These are phyloP conservation scores for Vigna unguiculata DNA, from an alignment of 306 rosid species.

Conservation along the genomic window DNA sequence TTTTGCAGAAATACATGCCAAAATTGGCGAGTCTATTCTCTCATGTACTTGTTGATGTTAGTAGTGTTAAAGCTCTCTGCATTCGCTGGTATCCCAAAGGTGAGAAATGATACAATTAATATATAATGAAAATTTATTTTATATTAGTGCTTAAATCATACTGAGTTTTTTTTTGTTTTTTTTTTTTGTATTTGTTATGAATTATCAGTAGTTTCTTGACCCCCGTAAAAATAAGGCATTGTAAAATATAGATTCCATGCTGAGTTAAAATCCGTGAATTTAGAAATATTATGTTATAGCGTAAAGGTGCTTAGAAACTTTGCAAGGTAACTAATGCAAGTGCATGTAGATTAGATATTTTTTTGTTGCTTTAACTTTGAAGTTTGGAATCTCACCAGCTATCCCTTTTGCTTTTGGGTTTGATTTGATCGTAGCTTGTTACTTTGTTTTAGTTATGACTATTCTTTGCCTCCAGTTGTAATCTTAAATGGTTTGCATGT, in stretches of 20 bases:
- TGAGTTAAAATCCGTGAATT: background rate
- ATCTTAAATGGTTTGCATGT: background rate
- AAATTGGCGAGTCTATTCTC: slow-evolving; percentile 89
- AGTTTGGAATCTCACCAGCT: slow-evolving; percentile 5
- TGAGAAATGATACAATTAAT: slow-evolving; percentile 42
- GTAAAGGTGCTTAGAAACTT: slow-evolving; percentile 8
- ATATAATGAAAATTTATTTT: slow-evolving; percentile 8
- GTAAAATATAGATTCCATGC: background rate
- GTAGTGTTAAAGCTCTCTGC: slow-evolving; percentile 87
- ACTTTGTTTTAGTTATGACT: background rate
- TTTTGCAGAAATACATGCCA: slow-evolving; percentile 94
- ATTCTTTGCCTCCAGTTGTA: background rate
- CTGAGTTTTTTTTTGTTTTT: background rate
- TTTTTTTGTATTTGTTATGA: background rate
- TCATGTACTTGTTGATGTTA: slow-evolving; percentile 95
- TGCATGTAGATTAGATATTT: slow-evolving; percentile 27
- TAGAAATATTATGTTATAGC: background rate
- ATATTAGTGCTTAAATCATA: slow-evolving; percentile 10
- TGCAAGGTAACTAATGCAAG: background rate
- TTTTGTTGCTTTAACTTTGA: background rate
- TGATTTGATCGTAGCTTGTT: background rate
- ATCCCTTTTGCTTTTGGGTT: background rate
- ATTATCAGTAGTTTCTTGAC: slow-evolving; percentile 5
- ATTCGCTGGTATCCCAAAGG: slow-evolving; percentile 94
- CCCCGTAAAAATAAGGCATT: background rate